Percentiles rank a stretch among this genome's conserved stretches.
Conservation (phyloP, 2,329 filamentous ascomycete species). For the Xylaria sp. region DNA sequence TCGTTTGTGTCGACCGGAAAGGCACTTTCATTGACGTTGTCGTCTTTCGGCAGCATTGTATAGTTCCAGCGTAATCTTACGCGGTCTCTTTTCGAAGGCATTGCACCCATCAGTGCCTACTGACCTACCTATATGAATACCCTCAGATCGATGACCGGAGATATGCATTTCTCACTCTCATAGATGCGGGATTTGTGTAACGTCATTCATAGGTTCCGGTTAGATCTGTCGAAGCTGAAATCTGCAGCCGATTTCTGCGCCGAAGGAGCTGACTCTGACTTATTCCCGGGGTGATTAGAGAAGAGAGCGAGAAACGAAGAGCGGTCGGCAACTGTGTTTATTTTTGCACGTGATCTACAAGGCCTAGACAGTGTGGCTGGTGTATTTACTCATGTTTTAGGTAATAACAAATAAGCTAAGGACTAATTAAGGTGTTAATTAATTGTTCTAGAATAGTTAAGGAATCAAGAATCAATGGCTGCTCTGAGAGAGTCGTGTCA, state of each 20-base stretch:
- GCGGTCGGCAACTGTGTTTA: too few relatives aligned
- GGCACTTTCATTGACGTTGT: constrained; percentile 11
- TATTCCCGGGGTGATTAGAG: too few relatives aligned
- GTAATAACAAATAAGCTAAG: too few relatives aligned
- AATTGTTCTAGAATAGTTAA: too few relatives aligned
- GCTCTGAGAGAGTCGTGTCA: not conserved
- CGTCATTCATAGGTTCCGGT: constrained; percentile 4
- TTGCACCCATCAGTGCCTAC: not conserved
- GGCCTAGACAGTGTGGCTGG: too few relatives aligned
- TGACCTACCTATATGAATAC: too few relatives aligned
- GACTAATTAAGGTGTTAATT: too few relatives aligned
- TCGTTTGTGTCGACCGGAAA: constrained; percentile 2
- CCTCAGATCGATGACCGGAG: not conserved
- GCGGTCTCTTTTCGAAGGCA: not conserved
- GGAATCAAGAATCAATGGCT: not conserved
- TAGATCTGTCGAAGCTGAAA: constrained; percentile 2
- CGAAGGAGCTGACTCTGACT: too few relatives aligned
- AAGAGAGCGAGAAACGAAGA: too few relatives aligned
- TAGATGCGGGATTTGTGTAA: constrained; percentile 21
- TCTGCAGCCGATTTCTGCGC: too few relatives aligned
- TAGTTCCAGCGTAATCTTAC: constrained; percentile 17
- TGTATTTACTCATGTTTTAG: too few relatives aligned
- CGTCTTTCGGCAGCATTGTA: constrained; percentile 37
- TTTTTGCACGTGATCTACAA: too few relatives aligned
- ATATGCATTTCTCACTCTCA: not conserved